These are phyloP conservation scores for Neurospora sp. DNA, from an alignment of 495 filamentous ascomycete species.

Conservation along the genomic window DNA sequence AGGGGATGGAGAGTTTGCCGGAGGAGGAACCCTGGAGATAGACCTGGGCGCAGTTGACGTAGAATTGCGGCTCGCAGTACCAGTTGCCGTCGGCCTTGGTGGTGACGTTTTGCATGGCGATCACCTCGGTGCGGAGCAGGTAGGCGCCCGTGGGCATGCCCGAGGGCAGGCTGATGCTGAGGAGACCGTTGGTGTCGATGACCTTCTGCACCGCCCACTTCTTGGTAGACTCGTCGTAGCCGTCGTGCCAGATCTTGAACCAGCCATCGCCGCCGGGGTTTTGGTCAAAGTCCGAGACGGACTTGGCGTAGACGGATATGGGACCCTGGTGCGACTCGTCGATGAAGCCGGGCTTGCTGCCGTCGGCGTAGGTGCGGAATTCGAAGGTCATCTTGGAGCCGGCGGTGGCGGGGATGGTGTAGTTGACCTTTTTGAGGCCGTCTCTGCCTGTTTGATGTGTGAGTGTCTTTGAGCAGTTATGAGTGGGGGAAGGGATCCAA, in stretches of 20 bases:
- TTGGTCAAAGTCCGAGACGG: conserved; percentile 35
- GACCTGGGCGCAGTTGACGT: conserved; percentile 61
- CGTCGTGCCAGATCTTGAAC: conserved; percentile 71
- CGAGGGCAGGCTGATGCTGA: conserved; percentile 48
- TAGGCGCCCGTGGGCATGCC: conserved; percentile 56
- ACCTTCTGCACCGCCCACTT: conserved; percentile 62
- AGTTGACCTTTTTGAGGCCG: conserved; percentile 45
- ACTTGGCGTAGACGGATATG: conserved; percentile 65
- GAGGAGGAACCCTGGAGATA: conserved; percentile 43
- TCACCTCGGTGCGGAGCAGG: conserved; percentile 54
- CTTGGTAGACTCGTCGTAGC: conserved; percentile 40
- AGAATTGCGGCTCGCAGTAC: conserved; percentile 51
- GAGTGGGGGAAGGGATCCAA: neutral
- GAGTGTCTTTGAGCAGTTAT: neutral
- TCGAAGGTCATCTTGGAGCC: conserved; percentile 51
- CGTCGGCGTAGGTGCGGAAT: conserved; percentile 53
- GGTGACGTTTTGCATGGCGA: conserved; percentile 56
- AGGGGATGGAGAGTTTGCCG: conserved; percentile 23
- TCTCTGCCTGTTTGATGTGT: conserved; percentile 36
- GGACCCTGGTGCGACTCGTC: conserved; percentile 59
- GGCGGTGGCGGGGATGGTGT: conserved; percentile 44
- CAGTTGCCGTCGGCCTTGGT: conserved; percentile 14
- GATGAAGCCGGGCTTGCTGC: conserved; percentile 40
- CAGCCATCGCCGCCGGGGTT: conserved; percentile 51
- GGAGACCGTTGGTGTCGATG: conserved; percentile 51